Conservation (phyloP, 2,329 filamentous ascomycete species). For the Fusarium clavum region DNA sequence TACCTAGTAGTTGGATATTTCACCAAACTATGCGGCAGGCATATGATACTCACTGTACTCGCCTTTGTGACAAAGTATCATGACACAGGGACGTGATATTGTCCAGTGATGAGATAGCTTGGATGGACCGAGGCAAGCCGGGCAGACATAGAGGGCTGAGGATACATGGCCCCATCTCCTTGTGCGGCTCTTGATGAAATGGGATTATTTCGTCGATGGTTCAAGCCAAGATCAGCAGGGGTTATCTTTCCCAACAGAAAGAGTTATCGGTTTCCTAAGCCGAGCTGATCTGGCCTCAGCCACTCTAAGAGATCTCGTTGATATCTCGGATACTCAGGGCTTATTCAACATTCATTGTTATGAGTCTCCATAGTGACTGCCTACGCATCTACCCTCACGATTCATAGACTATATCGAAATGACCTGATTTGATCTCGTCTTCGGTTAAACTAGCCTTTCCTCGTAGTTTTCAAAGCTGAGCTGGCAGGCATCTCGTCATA, state of each 20-base stretch:
- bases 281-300: slow-evolving; percentile 11
- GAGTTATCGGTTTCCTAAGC: slow-evolving; percentile 12
- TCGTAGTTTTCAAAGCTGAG: neutral
- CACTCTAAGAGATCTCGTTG: slow-evolving; percentile 16
- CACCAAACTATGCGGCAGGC: slow-evolving; percentile 5
- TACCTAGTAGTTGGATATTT: neutral
- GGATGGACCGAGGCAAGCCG: slow-evolving; percentile 28
- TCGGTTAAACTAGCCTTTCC: slow-evolving; percentile 12
- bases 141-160: neutral
- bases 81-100: neutral
- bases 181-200: slow-evolving; percentile 4
- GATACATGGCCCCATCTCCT: slow-evolving; percentile 7
- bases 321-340: slow-evolving; percentile 14
- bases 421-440: neutral
- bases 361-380: neutral
- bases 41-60: neutral
- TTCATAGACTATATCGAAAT: neutral
- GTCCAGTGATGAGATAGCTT: neutral
- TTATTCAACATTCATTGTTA: neutral
- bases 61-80: neutral
- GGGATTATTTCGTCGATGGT: neutral
- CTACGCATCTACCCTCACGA: neutral
- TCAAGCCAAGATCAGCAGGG: slow-evolving; percentile 1
- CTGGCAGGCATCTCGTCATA: neutral
- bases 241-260: slow-evolving; percentile 17